phyloP scores from a whole-genome alignment of 2,329 filamentous ascomycete genomes.

The Fusarium caatingaense region DNA sequence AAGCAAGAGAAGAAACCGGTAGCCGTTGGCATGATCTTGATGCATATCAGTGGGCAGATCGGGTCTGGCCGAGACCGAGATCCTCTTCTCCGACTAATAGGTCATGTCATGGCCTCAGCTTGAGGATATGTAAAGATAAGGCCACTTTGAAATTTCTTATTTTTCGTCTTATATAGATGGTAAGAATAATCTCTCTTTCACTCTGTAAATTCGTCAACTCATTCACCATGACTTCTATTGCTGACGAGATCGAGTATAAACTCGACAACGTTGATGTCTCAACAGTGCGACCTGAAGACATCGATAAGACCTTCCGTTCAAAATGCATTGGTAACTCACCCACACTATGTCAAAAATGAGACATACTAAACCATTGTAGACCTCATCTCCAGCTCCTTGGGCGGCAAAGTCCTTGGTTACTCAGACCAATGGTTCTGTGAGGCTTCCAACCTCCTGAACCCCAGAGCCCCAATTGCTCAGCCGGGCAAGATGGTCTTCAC shows the following conservation, averaged over 20 bases:
- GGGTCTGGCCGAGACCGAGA: conserved; percentile 51
- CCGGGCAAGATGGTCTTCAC: conserved; percentile 76
- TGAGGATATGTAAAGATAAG: conserved; percentile 39
- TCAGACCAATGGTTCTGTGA: conserved; percentile 78
- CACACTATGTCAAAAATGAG: not conserved
- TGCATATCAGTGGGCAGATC: conserved; percentile 34
- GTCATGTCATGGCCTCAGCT: conserved; percentile 11
- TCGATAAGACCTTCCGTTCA: conserved; percentile 71
- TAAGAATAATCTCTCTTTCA: not conserved
- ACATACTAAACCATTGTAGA: conserved; percentile 55
- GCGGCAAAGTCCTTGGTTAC: conserved; percentile 72
- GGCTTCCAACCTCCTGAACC: conserved; percentile 71
- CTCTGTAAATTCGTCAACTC: not conserved
- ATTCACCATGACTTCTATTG: conserved; percentile 51
- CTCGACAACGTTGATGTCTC: conserved; percentile 65
- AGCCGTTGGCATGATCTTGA: conserved; percentile 14
- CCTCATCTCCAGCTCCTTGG: conserved; percentile 69
- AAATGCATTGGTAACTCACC: conserved; percentile 66
- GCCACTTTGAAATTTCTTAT: conserved; percentile 1
- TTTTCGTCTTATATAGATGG: not conserved
- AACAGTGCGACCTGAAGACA: conserved; percentile 62
- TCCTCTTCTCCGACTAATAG: conserved; percentile 37
- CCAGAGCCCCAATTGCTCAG: conserved; percentile 71
- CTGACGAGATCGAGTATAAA: conserved; percentile 64
- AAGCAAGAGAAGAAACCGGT: conserved; percentile 4